Evolutionary conservation across 1,139 yeast genomes (phyloP), one percentile per base, ranked within the genome.

Genomic region (Hansenula lynferdii): DNA sequence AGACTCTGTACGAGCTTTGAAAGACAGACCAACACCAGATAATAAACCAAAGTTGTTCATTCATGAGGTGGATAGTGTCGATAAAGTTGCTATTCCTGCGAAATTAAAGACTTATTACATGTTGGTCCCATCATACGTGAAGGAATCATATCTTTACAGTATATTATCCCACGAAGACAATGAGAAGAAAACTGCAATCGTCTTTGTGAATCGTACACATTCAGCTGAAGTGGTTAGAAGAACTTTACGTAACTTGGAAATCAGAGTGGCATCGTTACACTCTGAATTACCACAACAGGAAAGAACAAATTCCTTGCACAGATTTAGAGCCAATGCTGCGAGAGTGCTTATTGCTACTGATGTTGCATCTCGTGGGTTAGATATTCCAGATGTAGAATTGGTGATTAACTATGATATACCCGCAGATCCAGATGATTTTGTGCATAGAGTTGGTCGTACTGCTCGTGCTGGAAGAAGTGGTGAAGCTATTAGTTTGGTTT

Each of bases 381-480:
- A 92, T 73, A 92, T 92, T 37, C 98, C 98, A 2, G 71, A 77
- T 5, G 98, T 92, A 6, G 92, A 81, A 54, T 67, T 90, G 49
- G 98, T 94, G 28, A 66, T 94, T 25, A 92, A 94, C 58, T 92
- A 76, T 56, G 98, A 94, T 57, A 76, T 92, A 27, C 98, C 98
- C 6, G 89, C 95, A 5, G 97, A 92, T 59, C 90, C 98, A 0
- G 97, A 92, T 59, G 97, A 90, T 59, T 94, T 85, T 55, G 86
- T 92, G 42, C 99, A 92, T 65, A 72, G 99, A 60, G 96, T 90
- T n/a, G 99, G 99, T 72, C 87, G 99, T 78, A 92, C 98, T 16
- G 99, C 98, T n/a, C 85, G 99, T 73, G 98, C 98, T 5, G 97
- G 97, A 6, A 72, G 95, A 53, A 67, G 69, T 39, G 92, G 92